Evolutionary conservation across 2,329 filamentous ascomycete genomes (phyloP).

Genomic region (Sporothrix pallida): DNA sequence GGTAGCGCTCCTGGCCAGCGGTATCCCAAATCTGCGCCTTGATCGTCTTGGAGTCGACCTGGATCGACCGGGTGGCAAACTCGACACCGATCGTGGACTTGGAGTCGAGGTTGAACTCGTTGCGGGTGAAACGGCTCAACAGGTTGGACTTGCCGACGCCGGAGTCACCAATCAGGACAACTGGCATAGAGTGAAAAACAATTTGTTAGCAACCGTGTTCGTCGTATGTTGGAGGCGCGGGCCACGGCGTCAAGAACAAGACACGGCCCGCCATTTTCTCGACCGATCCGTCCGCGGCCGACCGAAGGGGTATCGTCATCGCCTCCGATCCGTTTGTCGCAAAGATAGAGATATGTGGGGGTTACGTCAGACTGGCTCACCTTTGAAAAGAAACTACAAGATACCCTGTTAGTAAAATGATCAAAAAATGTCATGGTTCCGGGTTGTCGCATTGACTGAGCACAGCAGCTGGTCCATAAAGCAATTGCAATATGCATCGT

Average conservation of each 20-base stretch:
- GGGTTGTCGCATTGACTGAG: neutral
- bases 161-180: conserved; percentile 98
- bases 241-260: neutral
- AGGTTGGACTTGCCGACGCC: conserved; percentile 99
- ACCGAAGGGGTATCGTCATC: neutral
- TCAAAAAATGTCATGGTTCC: neutral
- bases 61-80: conserved; percentile 97
- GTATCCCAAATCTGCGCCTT: conserved; percentile 99
- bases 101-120: conserved; percentile 99
- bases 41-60: conserved; percentile 99
- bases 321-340: neutral
- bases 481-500: neutral
- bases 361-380: conserved; percentile 56
- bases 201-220: conserved; percentile 43
- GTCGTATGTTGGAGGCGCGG: conserved; percentile 27
- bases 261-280: neutral
- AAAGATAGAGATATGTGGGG: conserved; percentile 7
- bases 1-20: conserved; percentile 97
- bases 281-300: neutral
- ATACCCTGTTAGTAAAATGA: conserved; percentile 32
- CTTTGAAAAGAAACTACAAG: conserved; percentile 96
- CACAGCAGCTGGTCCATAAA: neutral
- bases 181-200: conserved; percentile 53
- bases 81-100: conserved; percentile 99
- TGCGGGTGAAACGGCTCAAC: conserved; percentile 97